These are phyloP conservation scores for Pichiaceae sp. DNA, from an alignment of 1,139 yeast genomes.

Conservation along the genomic window DNA sequence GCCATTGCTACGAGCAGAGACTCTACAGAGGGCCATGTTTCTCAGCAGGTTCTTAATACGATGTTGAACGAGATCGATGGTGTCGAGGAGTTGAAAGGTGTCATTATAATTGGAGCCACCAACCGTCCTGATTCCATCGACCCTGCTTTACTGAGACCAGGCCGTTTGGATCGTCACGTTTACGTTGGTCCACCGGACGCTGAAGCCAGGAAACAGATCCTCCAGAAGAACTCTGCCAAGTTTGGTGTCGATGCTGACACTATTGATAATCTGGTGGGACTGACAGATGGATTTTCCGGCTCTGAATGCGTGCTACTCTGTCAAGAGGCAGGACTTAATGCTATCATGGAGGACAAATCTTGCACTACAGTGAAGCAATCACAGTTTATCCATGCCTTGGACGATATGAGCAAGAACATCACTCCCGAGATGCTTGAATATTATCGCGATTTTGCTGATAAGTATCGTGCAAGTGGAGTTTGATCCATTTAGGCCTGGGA, in stretches of 20 bases:
- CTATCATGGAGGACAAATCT: slow-evolving; percentile 69
- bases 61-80: slow-evolving; percentile 92
- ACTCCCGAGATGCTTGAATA: slow-evolving; percentile 77
- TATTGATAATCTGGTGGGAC: slow-evolving; percentile 45
- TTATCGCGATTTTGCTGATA: slow-evolving; percentile 54
- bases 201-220: slow-evolving; percentile 69
- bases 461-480: slow-evolving; percentile 11
- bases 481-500: neutral
- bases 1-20: slow-evolving; percentile 75
- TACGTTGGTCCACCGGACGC: slow-evolving; percentile 88
- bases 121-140: slow-evolving; percentile 91
- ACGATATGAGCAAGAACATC: slow-evolving; percentile 65
- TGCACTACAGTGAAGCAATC: slow-evolving; percentile 43
- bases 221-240: slow-evolving; percentile 55
- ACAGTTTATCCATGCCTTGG: slow-evolving; percentile 69
- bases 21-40: slow-evolving; percentile 53
- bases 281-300: slow-evolving; percentile 89
- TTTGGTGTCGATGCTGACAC: slow-evolving; percentile 39
- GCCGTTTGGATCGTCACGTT: slow-evolving; percentile 84
- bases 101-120: slow-evolving; percentile 90
- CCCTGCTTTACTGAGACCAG: slow-evolving; percentile 86
- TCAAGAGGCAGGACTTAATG: slow-evolving; percentile 89
- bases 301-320: slow-evolving; percentile 89
- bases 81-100: slow-evolving; percentile 88
- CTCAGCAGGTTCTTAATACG: slow-evolving; percentile 82